Conservation (phyloP, 768 basidiomycete genomes). For the Suillus ampliporus region DNA sequence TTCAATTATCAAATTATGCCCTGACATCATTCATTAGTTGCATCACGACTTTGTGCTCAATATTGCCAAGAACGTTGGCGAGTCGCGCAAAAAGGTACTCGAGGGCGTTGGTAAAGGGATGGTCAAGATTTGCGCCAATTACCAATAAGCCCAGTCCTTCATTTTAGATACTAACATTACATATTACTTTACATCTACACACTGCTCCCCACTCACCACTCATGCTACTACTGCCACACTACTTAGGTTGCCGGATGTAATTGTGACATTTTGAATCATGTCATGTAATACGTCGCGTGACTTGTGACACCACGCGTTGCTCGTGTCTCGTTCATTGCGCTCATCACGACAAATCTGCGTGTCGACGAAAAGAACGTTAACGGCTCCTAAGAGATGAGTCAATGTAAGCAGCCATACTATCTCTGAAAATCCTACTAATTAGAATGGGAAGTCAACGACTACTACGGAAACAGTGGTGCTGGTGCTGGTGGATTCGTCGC, state of each 20-base stretch:
- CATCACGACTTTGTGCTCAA: conserved; percentile 67
- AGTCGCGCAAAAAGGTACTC: conserved; percentile 71
- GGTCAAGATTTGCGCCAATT: conserved; percentile 51
- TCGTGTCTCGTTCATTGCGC: conserved; percentile 13
- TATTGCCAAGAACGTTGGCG: conserved; percentile 67
- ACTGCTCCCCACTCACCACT: conserved; percentile 25
- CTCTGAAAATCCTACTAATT: background rate
- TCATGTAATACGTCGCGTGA: conserved; percentile 14
- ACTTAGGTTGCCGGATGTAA: conserved; percentile 2
- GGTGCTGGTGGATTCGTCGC: conserved; percentile 64
- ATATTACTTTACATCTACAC: conserved; percentile 32
- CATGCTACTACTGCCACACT: background rate
- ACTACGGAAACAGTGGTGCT: conserved; percentile 42
- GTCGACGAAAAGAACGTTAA: conserved; percentile 11
- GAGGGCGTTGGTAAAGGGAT: conserved; percentile 79
- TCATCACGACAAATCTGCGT: conserved; percentile 26
- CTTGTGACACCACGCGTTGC: conserved; percentile 34
- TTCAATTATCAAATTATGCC: background rate
- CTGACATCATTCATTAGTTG: conserved; percentile 47
- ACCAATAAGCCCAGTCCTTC: conserved; percentile 31
- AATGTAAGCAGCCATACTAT: conserved; percentile 39
- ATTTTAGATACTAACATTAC: conserved; percentile 6
- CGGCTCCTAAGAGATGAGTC: conserved; percentile 44
- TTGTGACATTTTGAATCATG: conserved; percentile 7
- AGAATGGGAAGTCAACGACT: conserved; percentile 39